Conservation (phyloP, 192 early-diverging fungal species). For the Coemansia sp. region DNA sequence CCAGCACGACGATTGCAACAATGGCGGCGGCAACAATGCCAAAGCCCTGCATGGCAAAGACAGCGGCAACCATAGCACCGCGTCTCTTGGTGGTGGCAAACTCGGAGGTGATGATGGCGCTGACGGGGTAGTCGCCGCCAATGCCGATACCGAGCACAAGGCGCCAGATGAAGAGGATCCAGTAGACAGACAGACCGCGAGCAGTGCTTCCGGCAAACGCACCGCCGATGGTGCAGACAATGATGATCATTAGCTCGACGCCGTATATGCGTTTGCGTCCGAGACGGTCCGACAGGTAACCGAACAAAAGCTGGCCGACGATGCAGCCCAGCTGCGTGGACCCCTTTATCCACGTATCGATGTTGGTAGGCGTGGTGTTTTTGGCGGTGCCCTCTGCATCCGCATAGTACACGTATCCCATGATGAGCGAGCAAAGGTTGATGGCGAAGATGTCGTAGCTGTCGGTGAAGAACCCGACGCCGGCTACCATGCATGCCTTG, state of each 20-base stretch:
- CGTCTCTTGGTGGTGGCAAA: constrained; percentile 78
- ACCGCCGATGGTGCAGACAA: constrained; percentile 79
- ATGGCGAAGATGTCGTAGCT: constrained; percentile 93
- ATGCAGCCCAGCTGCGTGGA: constrained; percentile 86
- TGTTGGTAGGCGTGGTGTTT: constrained; percentile 61
- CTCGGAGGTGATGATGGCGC: constrained; percentile 90
- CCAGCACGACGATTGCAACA: constrained; percentile 69
- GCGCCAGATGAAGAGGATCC: constrained; percentile 81
- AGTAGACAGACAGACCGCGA: constrained; percentile 64
- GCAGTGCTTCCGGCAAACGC: constrained; percentile 67
- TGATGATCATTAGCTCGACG: constrained; percentile 87
- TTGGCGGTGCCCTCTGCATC: constrained; percentile 26
- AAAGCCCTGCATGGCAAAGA: constrained; percentile 93
- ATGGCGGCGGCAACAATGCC: constrained; percentile 81
- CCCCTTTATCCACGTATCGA: constrained; percentile 84
- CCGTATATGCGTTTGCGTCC: constrained; percentile 93
- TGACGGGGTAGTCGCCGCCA: constrained; percentile 93
- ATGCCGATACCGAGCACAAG: constrained; percentile 89
- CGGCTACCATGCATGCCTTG: constrained; percentile 71
- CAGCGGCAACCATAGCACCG: constrained; percentile 87
- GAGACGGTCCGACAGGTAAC: constrained; percentile 80
- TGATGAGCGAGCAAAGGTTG: constrained; percentile 82
- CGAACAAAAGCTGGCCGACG: constrained; percentile 87
- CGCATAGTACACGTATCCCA: constrained; percentile 69
- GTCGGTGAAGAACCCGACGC: constrained; percentile 75